Percentiles rank a stretch among this genome's conserved stretches.
These are phyloP conservation scores for Rhododendron williamsianum DNA, from an alignment of 148 eudicot species.

Conservation along the genomic window DNA sequence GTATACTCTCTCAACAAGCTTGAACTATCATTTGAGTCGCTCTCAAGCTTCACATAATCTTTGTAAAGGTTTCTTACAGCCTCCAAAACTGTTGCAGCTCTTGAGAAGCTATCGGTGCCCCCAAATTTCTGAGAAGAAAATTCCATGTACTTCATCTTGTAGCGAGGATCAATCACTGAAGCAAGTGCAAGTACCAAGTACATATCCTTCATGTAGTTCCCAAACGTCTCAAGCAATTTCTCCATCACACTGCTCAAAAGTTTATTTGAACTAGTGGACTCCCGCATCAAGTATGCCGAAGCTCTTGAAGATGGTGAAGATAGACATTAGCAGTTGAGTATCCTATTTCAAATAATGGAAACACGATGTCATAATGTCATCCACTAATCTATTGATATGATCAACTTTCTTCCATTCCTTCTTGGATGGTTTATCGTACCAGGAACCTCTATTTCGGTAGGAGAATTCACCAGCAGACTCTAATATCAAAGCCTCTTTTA, in stretches of 20 bases:
- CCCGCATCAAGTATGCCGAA: constrained; percentile 14
- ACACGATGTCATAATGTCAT: background rate
- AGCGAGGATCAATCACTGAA: constrained; percentile 12
- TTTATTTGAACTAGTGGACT: background rate
- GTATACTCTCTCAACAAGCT: background rate
- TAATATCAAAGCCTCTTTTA: background rate
- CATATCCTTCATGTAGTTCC: background rate
- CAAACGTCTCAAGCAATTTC: background rate
- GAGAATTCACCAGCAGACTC: background rate
- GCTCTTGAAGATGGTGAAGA: constrained; percentile 22
- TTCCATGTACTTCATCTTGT: constrained; percentile 29
- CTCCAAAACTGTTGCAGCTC: background rate
- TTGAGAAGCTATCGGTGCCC: background rate
- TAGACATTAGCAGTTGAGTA: background rate
- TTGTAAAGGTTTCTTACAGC: background rate
- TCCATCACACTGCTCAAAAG: background rate
- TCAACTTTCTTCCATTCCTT: constrained; percentile 1
- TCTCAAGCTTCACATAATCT: background rate
- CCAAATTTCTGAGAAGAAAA: background rate
- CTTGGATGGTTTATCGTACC: constrained; percentile 18
- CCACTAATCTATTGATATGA: background rate
- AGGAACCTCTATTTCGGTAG: background rate
- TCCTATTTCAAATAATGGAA: background rate
- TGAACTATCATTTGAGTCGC: background rate
- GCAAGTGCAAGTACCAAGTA: background rate